Base-by-base conservation (phyloP, 106 monocot genomes). In the Dendrobium huoshanense region DNA sequence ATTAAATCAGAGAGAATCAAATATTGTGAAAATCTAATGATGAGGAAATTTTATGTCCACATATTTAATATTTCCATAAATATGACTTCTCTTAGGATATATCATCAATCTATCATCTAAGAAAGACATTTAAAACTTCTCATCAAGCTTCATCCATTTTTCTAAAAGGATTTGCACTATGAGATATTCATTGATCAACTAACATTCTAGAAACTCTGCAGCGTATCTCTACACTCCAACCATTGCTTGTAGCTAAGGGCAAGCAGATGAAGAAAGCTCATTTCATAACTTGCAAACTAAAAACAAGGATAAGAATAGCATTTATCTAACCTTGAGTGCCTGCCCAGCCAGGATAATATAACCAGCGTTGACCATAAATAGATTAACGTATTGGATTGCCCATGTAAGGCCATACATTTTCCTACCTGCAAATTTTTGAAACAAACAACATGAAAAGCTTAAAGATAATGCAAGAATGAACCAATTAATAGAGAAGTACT, bases 281-380 rank as follows among this genome's bases (percentile, higher is more conserved):
- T 58, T 58, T 58, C 4, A 20, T 58, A 1, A 58, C 58, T 18
- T 58, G 0, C 0, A 58, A 58, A 58, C 58, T 58, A 58, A 58
- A 18, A 58, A 4, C 58, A 16, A 58, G 15, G 58, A 58, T 58
- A 18, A 37, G 4, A 58, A 58, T 58, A 58, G 20, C 16, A 22
- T 67, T 25, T 68, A 17, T 64, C 78, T 33, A 77, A 94, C 93
- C 94, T 96, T 96, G 56, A 96, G 82, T 81, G 96, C 96, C 72
- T 92, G 93, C 2, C 96, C 96, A 82, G 91, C 96, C 75, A 96
- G 85, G 73, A 96, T 96, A 41, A 94, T 90, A 79, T 78, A 96
- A 75, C 96, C 96, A 61, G 92, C 92, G 82, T 96, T 96, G 74
- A 94, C 90, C 94, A 96, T 94, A 81, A 94, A 92, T 8, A 96